These are phyloP conservation scores for Psilocybe mexicana DNA, from an alignment of 1,284 basidiomycete genomes.

Conservation along the genomic window DNA sequence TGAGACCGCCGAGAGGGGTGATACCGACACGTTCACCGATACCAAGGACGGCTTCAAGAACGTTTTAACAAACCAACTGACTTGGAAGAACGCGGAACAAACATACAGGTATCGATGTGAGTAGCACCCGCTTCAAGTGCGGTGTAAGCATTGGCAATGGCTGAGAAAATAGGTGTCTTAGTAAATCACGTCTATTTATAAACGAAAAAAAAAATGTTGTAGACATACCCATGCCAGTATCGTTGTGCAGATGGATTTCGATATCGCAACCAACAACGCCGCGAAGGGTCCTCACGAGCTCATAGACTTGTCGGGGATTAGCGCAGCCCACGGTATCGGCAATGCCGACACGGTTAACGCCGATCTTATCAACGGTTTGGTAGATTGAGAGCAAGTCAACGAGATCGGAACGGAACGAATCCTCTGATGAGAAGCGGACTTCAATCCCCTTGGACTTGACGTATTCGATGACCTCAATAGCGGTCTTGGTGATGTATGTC, in stretches of 20 bases:
- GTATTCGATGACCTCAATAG: constrained; percentile 98
- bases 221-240: constrained; percentile 85
- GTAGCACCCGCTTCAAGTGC: constrained; percentile 99
- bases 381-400: constrained; percentile 99
- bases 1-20: constrained; percentile 95
- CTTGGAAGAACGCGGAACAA: background rate
- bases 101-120: constrained; percentile 94
- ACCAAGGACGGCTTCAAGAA: constrained; percentile 75
- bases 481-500: constrained; percentile 99
- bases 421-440: constrained; percentile 99
- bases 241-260: constrained; percentile 98
- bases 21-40: constrained; percentile 99
- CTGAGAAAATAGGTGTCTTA: constrained; percentile 38
- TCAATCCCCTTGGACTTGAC: constrained; percentile 99
- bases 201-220: background rate
- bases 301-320: constrained; percentile 98
- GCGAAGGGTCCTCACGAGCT: constrained; percentile 93
- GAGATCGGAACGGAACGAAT: constrained; percentile 99
- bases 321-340: constrained; percentile 99
- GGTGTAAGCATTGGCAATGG: constrained; percentile 98
- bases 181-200: constrained; percentile 8
- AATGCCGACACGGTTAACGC: constrained; percentile 98
- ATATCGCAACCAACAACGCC: constrained; percentile 98
- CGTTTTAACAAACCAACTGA: background rate
- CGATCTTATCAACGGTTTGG: constrained; percentile 99